Conservation (phyloP, 441 rosid genomes). For the Geranium incanum region DNA sequence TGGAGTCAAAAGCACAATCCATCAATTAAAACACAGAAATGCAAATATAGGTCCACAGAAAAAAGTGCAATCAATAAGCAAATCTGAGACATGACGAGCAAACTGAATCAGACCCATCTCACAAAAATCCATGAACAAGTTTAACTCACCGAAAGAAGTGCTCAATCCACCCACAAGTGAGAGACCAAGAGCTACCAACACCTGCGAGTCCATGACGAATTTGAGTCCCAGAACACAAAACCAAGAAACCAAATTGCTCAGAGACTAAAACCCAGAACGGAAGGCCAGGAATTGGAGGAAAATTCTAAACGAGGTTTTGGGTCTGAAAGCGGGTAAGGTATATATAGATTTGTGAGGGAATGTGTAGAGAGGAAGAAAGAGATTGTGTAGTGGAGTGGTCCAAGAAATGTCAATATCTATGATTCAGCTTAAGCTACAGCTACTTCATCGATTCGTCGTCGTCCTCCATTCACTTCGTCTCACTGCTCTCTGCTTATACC, state of each 20-base stretch:
- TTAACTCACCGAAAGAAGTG: slow-evolving; percentile 64
- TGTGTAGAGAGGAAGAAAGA: slow-evolving; percentile 27
- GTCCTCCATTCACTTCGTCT: background rate
- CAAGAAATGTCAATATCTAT: slow-evolving; percentile 17
- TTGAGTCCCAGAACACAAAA: background rate
- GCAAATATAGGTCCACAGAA: background rate
- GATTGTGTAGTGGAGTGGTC: slow-evolving; percentile 17
- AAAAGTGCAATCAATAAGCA: background rate
- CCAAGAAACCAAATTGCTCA: background rate
- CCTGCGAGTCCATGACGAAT: slow-evolving; percentile 68
- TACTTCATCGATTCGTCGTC: background rate
- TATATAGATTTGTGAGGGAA: slow-evolving; percentile 14
- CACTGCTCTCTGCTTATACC: background rate
- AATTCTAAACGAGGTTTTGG: slow-evolving; percentile 6
- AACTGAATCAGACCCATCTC: background rate
- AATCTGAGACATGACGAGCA: background rate
- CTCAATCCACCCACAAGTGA: slow-evolving; percentile 90
- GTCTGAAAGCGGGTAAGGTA: background rate
- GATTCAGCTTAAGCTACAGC: background rate
- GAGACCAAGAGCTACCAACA: slow-evolving; percentile 68
- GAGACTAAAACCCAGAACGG: slow-evolving; percentile 4
- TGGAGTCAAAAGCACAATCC: background rate
- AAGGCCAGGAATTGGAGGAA: background rate
- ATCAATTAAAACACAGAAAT: background rate
- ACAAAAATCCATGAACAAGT: background rate